Evolutionary conservation across 1,284 basidiomycete genomes (phyloP), one percentile per base, ranked within the genome.

Genomic region (Apiotrichum gracile): DNA sequence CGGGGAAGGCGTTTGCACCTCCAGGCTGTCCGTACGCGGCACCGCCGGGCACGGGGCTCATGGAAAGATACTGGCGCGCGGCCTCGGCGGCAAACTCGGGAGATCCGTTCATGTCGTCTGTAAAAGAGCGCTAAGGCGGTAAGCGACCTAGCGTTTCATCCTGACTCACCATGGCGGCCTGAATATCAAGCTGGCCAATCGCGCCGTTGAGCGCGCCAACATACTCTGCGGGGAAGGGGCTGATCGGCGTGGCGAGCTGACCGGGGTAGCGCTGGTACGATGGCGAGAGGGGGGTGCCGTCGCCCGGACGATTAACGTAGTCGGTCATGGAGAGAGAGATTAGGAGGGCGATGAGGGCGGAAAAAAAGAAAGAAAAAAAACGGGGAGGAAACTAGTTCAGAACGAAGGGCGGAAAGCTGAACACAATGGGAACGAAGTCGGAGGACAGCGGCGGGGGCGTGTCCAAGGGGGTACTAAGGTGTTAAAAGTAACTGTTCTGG

Each of bases 261-360:
- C 45, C 25, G 5, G 56, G 43, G 41, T 55, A 49, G 19, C 53
- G 57, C 9, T 43, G 51, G 46, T 55, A 59, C 19, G 52, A 26
- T 14, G 57, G 50, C 21, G 57, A 58, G n/a, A 55, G 47, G 22
- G 52, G 50, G 14, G 45, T 41, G 21, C 52, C 46, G 21, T 59
- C 57, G 26, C 54, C 54, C 10, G 54, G 54, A 34, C 58, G 58
- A 51, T 49, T 55, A 21, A 53, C 51, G 47, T 51, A 59, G 46
- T 59, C 58, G 54, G 58, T 55, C 51, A 55, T 59, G n/a, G n/a
- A n/a, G n/a, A n/a, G n/a, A n/a, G n/a, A n/a, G n/a, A n/a, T n/a
- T n/a, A n/a, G n/a, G n/a, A n/a, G n/a, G n/a, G n/a, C n/a, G n/a
- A n/a, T n/a, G n/a, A n/a, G n/a, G n/a, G n/a, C n/a, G n/a, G n/a